Evolutionary conservation across 371 early-diverging fungal species (phyloP).

Genomic region (Apophysomyces ossiformis): DNA sequence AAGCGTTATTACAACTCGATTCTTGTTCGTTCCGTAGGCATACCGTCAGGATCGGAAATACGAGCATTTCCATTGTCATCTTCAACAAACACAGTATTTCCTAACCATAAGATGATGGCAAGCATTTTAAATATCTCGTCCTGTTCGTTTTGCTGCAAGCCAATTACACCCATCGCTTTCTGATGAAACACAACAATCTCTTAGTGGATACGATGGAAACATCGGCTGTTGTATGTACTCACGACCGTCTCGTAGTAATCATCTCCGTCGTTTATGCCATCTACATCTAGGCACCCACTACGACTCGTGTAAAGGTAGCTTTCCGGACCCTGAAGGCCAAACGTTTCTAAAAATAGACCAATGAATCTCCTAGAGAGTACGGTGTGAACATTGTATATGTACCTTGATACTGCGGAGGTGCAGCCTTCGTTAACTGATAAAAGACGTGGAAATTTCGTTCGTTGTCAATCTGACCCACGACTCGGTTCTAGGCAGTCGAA

Average conservation of each 20-base stretch:
- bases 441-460: slow-evolving; percentile 99
- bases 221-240: slow-evolving; percentile 22
- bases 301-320: slow-evolving; percentile 79
- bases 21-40: background rate
- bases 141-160: slow-evolving; percentile 73
- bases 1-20: background rate
- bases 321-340: slow-evolving; percentile 82
- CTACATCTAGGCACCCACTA: slow-evolving; percentile 79
- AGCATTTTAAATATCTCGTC: slow-evolving; percentile 82
- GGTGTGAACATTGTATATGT: slow-evolving; percentile 18
- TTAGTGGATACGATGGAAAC: background rate
- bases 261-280: slow-evolving; percentile 78
- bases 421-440: slow-evolving; percentile 87
- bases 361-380: background rate
- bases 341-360: slow-evolving; percentile 54
- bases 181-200: slow-evolving; percentile 21
- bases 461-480: slow-evolving; percentile 92
- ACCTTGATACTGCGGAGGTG: slow-evolving; percentile 74
- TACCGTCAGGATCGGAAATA: slow-evolving; percentile 70
- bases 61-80: slow-evolving; percentile 65
- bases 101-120: slow-evolving; percentile 84
- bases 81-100: slow-evolving; percentile 80
- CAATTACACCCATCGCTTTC: slow-evolving; percentile 84
- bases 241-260: slow-evolving; percentile 78
- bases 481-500: slow-evolving; percentile 66